Base-by-base conservation (phyloP, 768 basidiomycete species). In the Gymnopilus junonius region DNA sequence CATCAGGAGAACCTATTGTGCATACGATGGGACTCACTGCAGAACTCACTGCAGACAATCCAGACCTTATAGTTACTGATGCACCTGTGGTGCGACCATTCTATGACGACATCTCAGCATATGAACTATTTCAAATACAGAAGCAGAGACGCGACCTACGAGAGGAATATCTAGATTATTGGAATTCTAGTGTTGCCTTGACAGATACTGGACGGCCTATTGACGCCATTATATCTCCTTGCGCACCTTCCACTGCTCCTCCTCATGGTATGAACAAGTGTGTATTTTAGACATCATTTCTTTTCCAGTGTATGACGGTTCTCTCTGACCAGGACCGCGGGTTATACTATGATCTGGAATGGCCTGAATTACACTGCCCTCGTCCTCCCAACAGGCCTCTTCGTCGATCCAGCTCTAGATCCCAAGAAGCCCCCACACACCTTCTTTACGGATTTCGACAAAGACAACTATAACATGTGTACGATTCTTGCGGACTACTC, bases 131-230 rank as follows among this genome's bases (percentile, higher is more conserved):
- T 91, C 85, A 90, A 67, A 43, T 86, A 8, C 89, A 91, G 25
- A 86, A 83, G 67, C 69, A 71, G 67, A 83, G 80, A 67, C 74
- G 73, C 4, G 78, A 80, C 11, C 65, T 89, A 31, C 82, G 89
- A 25, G 77, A 85, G 65, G 79, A 81, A 53, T 86, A 91, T 69
- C 73, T 90, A 48, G 82, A 87, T 50, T 74, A 84, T 53, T 93
- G 91, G 91, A 81, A 87, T 55, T 77, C 74, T 4, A 89, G 87
- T 0, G 75, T 67, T 10, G 64, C 58, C 0, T 50, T 67, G 14
- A 93, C 91, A 0, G 85, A 84, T 0, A 93, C 90, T 0, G 90
- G 88, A 1, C 76, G 93, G 2, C 88, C 91, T 4, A 83, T 93
- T 6, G 93, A 94, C 70, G 91, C 88, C 1, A 85, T 94, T 66